Evolutionary conservation across 257 asterid species (phyloP), one percentile per base, ranked within the genome.

Genomic region (Nyctanthes arbortristis): DNA sequence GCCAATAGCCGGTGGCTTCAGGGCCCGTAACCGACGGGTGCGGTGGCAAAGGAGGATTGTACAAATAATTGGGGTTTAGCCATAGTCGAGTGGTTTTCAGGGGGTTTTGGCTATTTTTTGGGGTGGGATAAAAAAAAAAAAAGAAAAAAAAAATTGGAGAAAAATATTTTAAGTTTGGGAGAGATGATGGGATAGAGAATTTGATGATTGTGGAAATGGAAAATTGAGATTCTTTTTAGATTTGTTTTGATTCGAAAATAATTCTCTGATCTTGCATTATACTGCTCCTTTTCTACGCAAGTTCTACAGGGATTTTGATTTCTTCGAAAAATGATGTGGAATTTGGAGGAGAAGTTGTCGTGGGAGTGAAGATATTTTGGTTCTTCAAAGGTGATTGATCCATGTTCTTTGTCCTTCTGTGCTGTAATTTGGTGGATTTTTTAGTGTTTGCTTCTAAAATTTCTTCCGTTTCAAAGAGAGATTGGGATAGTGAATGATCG

Each of bases 1-100:
- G 65, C 25, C 60, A 75, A 66, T 84, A 79, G 80, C 79, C 87
- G 81, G 90, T 89, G 77, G 73, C 35, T 5, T 13, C 35, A 59
- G 28, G 73, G 70, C 69, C 61, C 22, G 59, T 60, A 68, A 86
- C 96, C 85, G 84, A 61, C 65, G 66, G 63, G 34, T 69, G 88
- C 85, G 84, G 92, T 89, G 40, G 63, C 90, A 59, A 67, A 71
- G 80, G 86, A 80, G 88, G 79, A 71, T 84, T 83, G 87, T 88
- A 39, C 86, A 87, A 89, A 89, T 89, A 83, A 68, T 70, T 86
- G 94, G 96, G 98, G 94, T 88, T 92, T 86, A 89, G 92, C 81
- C 40, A 77, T 78, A 72, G 62, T 65, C 18, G 65, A 66, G 83
- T 83, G 92, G 84, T 79, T 86, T 88, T 86, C 88, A 71, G 77